A percentile compares a stretch with the other conserved stretches of the same genome.
These are phyloP conservation scores for Aureobasidium sp. DNA, from an alignment of 2,329 filamentous ascomycete species.

Conservation along the genomic window DNA sequence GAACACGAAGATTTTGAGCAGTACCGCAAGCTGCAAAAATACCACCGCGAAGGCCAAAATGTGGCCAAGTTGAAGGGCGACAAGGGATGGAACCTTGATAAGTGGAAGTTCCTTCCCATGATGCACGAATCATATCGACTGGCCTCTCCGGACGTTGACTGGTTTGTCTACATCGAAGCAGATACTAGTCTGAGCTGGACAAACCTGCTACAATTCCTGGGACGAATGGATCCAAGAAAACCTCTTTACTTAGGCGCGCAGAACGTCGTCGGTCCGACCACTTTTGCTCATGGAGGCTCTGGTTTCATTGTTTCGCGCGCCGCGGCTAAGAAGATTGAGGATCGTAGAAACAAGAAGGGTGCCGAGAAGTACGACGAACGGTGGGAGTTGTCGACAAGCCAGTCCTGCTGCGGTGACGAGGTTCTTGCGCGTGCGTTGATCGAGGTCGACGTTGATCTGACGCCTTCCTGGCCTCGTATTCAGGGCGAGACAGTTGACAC, in stretches of 20 bases:
- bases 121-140: slow-evolving; percentile 44
- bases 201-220: slow-evolving; percentile 43
- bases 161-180: slow-evolving; percentile 52
- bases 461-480: slow-evolving; percentile 36
- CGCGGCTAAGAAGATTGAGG: slow-evolving; percentile 23
- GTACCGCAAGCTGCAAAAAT: slow-evolving; percentile 28
- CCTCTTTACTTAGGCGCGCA: slow-evolving; percentile 45
- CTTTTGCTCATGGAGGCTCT: slow-evolving; percentile 44
- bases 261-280: slow-evolving; percentile 25
- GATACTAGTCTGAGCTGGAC: slow-evolving; percentile 47
- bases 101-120: slow-evolving; percentile 53
- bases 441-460: slow-evolving; percentile 39
- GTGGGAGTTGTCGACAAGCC: slow-evolving; percentile 36
- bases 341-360: slow-evolving; percentile 7
- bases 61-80: slow-evolving; percentile 26
- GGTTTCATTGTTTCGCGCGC: slow-evolving; percentile 41
- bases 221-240: slow-evolving; percentile 40
- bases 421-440: slow-evolving; percentile 44
- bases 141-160: slow-evolving; percentile 41
- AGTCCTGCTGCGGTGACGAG: slow-evolving; percentile 50
- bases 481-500: slow-evolving; percentile 37
- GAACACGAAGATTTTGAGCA: slow-evolving; percentile 30
- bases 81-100: slow-evolving; percentile 48
- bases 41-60: slow-evolving; percentile 27
- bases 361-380: slow-evolving; percentile 24